Base-by-base conservation (phyloP, 192 early-diverging fungal species). In the Jimgerdemannia flammicorona region DNA sequence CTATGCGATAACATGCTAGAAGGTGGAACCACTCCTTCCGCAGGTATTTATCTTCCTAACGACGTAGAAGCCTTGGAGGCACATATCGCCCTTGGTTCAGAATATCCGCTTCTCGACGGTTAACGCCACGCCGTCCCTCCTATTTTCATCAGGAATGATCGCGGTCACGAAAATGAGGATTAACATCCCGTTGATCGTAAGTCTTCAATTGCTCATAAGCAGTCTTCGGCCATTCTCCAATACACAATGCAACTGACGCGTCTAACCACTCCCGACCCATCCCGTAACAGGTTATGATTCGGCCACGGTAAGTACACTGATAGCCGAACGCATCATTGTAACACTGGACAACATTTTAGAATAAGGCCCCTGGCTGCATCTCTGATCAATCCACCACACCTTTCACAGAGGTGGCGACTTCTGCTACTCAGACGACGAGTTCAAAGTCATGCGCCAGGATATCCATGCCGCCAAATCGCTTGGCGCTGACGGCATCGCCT, bases 261-360 rank as follows among this genome's bases (percentile, higher is more conserved):
- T n/a, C n/a, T n/a, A n/a, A n/a, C n/a, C n/a, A n/a, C n/a, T n/a
- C n/a, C n/a, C n/a, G n/a, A n/a, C n/a, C n/a, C n/a, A n/a, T n/a
- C n/a, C n/a, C n/a, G n/a, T n/a, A n/a, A n/a, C n/a, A 83, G 82
- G 90, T 91, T 64, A 91, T 91, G 84, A 86, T 91, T 65, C 80
- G 90, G 20, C 88, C 90, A 7, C 76, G 84, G 85, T 83, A 80
- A 44, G 42, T 18, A 8, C 11, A 1, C 40, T 44, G 75, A 66
- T n/a, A 10, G 42, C 14, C 29, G 66, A 43, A 49, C 66, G 64
- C 67, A 8, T 70, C 20, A 4, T 70, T 40, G 6, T n/a, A n/a
- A n/a, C n/a, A n/a, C n/a, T n/a, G n/a, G n/a, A 11, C 49, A 4
- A 54, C 18, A 66, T 17, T 40, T 44, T 64, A 6, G 10, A 40